Base-by-base conservation (phyloP, 805 yeast genomes). In the Pichia gijzeniarum region DNA sequence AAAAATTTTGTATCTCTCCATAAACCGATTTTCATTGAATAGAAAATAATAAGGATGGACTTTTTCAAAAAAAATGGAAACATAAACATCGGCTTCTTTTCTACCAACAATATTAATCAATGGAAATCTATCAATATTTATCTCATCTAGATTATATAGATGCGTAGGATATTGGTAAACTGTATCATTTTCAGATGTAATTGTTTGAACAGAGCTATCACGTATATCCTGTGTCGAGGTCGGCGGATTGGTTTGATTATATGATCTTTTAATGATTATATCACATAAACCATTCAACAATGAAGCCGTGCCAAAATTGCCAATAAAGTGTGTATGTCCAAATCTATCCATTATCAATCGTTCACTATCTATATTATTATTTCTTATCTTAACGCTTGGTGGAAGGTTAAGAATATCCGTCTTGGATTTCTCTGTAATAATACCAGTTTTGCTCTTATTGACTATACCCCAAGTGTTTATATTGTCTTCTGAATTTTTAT, bases 321-420 rank as follows among this genome's bases (percentile, higher is more conserved):
- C 77, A 42, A 73, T 67, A 47, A 69, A 73, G 53, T 73, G 77
- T 0, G 73, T 65, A 43, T 70, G 72, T 4, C 77, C 77, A 45
- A 63, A 66, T 19, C 64, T 57, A 49, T 73, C 78, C 57, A 66
- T 65, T 18, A 72, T 62, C 33, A 72, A 52, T n/a, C 69, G 49
- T 43, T 65, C 71, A 19, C 55, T 52, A 32, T 61, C 67, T 37
- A 54, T 51, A 21, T 51, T 51, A 12, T 48, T 37, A 3, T 52
- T 35, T 40, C 51, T 56, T 6, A 58, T 35, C 34, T 57, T 56
- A 21, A 59, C 44, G 20, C 44, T 41, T 5, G 54, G 52, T 3
- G 60, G 61, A 17, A 59, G 38, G 31, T 48, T 48, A 1, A 56
- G 53, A 3, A 47, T 20, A 12, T 21, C 21, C 17, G 20, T 35